phyloP scores from a whole-genome alignment of 2,329 filamentous ascomycete genomes.

The Sporothrix pseudoabietina region DNA sequence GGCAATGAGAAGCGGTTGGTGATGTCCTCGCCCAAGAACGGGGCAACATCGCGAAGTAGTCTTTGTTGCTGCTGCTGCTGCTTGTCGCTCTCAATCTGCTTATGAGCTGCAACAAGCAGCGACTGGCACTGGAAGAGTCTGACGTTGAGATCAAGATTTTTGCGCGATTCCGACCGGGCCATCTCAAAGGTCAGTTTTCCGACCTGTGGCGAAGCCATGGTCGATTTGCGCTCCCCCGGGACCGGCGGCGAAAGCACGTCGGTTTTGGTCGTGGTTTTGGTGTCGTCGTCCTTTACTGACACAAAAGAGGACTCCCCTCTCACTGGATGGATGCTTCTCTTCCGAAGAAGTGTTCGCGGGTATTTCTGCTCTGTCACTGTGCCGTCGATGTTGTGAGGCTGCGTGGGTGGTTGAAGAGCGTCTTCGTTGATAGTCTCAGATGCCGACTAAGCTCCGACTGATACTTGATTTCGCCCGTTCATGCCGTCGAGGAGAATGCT shows the following conservation, averaged over 20 bases:
- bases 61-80: background rate
- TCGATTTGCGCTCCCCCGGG: background rate
- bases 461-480: background rate
- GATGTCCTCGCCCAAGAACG: background rate
- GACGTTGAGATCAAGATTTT: conserved; percentile 32
- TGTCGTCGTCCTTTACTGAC: background rate
- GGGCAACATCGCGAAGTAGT: background rate
- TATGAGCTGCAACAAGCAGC: conserved; percentile 32
- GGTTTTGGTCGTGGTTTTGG: background rate
- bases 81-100: conserved; percentile 27
- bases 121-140: conserved; percentile 34
- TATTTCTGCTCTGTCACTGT: background rate
- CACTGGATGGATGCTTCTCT: conserved; percentile 6
- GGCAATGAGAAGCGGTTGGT: background rate
- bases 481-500: background rate
- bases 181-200: conserved; percentile 34
- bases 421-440: background rate
- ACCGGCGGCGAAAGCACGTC: background rate
- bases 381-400: background rate
- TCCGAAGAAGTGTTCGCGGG: conserved; percentile 11
- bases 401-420: background rate
- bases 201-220: conserved; percentile 26
- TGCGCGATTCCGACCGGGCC: conserved; percentile 31
- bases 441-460: conserved; percentile 29
- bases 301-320: conserved; percentile 12